Conservation (phyloP, 441 rosid species). For the Mallotus japonicus region DNA sequence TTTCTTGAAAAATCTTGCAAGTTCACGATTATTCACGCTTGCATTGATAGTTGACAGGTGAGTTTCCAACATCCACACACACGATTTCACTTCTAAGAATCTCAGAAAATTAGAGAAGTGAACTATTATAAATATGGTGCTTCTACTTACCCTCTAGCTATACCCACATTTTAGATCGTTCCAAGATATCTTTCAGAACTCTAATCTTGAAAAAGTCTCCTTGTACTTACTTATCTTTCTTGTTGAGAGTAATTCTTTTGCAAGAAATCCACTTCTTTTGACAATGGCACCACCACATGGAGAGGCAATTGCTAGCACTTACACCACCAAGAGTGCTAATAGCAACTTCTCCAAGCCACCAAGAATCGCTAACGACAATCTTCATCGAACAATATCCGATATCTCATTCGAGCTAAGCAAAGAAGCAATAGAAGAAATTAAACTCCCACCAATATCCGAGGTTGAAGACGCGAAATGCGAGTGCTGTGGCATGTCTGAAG, state of each 20-base stretch:
- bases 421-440: slow-evolving; percentile 28
- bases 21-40: slow-evolving; percentile 35
- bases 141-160: neutral
- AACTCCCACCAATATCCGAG: slow-evolving; percentile 64
- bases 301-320: slow-evolving; percentile 35
- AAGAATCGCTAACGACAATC: slow-evolving; percentile 43
- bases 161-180: neutral
- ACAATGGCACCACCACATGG: slow-evolving; percentile 84
- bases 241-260: no score
- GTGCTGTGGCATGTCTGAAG: slow-evolving; percentile 94
- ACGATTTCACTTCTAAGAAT: slow-evolving; percentile 8
- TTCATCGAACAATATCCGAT: slow-evolving; percentile 70
- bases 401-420: slow-evolving; percentile 51
- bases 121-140: slow-evolving; percentile 34
- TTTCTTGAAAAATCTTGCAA: slow-evolving; percentile 39
- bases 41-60: slow-evolving; percentile 36
- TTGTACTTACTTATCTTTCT: no score
- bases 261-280: no score
- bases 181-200: slow-evolving; percentile 6
- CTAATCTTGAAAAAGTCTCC: neutral
- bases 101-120: neutral
- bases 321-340: slow-evolving; percentile 27
- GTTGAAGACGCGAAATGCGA: slow-evolving; percentile 83
- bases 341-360: slow-evolving; percentile 52
- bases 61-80: slow-evolving; percentile 38